A percentile compares a stretch with the other conserved stretches of the same genome.
These are phyloP conservation scores for Santalum album DNA, from an alignment of 164 flowering plant genomes.

Conservation along the genomic window DNA sequence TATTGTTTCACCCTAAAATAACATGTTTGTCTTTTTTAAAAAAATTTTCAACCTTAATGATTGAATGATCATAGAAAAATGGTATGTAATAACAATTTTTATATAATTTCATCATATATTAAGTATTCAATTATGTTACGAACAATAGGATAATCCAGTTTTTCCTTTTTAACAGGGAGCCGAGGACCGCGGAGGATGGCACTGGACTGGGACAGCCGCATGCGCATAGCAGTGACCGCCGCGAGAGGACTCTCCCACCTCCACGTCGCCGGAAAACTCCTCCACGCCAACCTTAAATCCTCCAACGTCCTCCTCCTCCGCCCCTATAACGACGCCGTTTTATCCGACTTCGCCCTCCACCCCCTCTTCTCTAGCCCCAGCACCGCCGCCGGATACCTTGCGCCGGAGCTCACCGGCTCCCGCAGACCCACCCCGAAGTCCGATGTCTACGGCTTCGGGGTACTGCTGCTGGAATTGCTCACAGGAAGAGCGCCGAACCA, in stretches of 20 bases:
- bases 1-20: no score
- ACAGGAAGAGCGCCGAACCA: constrained; percentile 96
- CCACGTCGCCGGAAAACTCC: constrained; percentile 51
- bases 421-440: constrained; percentile 73
- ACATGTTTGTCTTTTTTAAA: no score
- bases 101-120: no score
- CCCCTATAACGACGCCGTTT: constrained; percentile 42
- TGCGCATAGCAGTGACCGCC: constrained; percentile 63
- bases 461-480: constrained; percentile 64
- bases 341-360: constrained; percentile 77
- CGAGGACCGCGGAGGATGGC: constrained; percentile 91
- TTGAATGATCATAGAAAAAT: no score
- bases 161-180: constrained; percentile 65
- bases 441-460: constrained; percentile 93
- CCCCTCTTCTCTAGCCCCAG: constrained; percentile 57
- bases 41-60: no score
- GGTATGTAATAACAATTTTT: no score
- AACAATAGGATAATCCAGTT: no score
- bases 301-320: constrained; percentile 84
- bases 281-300: constrained; percentile 90
- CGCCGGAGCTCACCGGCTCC: constrained; percentile 86
- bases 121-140: no score
- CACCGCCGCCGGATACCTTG: constrained; percentile 84
- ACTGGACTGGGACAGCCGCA: constrained; percentile 82
- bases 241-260: constrained; percentile 78